Evolutionary conservation across 169 alveolate genomes (phyloP), one percentile per base, ranked within the genome.

Genomic region (Sarcocystis neurona): DNA sequence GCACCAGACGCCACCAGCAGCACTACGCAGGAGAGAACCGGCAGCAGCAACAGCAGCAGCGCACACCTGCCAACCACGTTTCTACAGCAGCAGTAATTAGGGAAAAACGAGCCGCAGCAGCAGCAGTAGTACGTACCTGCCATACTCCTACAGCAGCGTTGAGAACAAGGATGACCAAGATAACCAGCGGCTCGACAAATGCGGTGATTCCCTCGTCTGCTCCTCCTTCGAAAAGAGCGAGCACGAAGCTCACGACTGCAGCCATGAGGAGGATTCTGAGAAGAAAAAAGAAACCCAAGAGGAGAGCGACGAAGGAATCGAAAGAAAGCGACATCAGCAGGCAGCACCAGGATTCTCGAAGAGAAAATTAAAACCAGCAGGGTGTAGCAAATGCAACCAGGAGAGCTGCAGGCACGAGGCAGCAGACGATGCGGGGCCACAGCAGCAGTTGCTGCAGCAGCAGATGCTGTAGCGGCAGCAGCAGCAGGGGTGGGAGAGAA

Each of bases 91-190:
- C n/a, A n/a, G n/a, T n/a, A n/a, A n/a, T n/a, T n/a, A 58, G 70
- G 70, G n/a, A 27, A 58, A 58, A 58, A 58, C 23, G 23, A 27
- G 70, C 23, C 53, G 68, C 8, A 85, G 1, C 32, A 68, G 39
- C 15, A 48, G 12, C 39, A 20, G 63, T 2, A 34, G 10, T 43
- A 34, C 82, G n/a, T 23, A 78, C 91, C 93, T 99, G 99, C 99
- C 99, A 97, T 39, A 98, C 99, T 0, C 99, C 99, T 32, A 99
- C 99, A 18, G 96, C 92, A 0, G 99, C 99, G 94, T 98, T 99
- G 20, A 97, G 94, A 20, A 99, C 91, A 58, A 99, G 95, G 39
- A 99, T 99, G 75, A 97, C 89, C 39, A 98, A 94, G 53, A 98
- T 97, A 27, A 99, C 99, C 56, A 97, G 92, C 43, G 99, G 99